Conservation (phyloP, 192 early-diverging fungal species). For the Obelidium mucronatum region DNA sequence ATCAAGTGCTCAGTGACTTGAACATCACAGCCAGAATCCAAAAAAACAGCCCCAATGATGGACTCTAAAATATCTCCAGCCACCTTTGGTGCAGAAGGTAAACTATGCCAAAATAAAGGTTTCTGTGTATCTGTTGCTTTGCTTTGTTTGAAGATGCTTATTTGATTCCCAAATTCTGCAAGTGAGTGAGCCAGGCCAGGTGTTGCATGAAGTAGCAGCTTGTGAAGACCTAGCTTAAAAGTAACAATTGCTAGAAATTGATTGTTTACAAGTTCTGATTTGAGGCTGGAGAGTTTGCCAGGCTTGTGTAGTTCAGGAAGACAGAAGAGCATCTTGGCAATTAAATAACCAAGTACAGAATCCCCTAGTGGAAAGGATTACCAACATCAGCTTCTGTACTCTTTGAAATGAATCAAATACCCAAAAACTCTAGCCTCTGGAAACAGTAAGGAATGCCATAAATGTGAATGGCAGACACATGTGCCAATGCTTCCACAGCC, state of each 20-base stretch:
- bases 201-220: constrained; percentile 72
- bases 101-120: constrained; percentile 76
- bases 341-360: constrained; percentile 52
- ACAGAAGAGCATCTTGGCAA: constrained; percentile 68
- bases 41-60: constrained; percentile 83
- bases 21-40: constrained; percentile 79
- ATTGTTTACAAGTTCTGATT: constrained; percentile 77
- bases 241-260: constrained; percentile 78
- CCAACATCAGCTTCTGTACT: too few relatives aligned
- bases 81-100: constrained; percentile 84
- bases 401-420: too few relatives aligned
- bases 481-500: constrained; percentile 84
- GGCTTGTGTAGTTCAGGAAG: constrained; percentile 72
- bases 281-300: constrained; percentile 72
- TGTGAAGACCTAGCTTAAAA: constrained; percentile 69
- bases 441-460: constrained; percentile 62
- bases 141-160: constrained; percentile 25
- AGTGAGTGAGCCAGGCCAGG: constrained; percentile 62
- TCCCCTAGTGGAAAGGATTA: too few relatives aligned
- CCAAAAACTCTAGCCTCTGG: constrained; percentile 90
- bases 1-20: constrained; percentile 50
- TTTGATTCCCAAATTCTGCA: constrained; percentile 36
- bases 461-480: constrained; percentile 68
- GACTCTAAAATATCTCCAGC: constrained; percentile 90
- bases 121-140: too few relatives aligned